Evolutionary conservation across 2,329 filamentous ascomycete species (phyloP).

Genomic region (Leptographium lundbergii): DNA sequence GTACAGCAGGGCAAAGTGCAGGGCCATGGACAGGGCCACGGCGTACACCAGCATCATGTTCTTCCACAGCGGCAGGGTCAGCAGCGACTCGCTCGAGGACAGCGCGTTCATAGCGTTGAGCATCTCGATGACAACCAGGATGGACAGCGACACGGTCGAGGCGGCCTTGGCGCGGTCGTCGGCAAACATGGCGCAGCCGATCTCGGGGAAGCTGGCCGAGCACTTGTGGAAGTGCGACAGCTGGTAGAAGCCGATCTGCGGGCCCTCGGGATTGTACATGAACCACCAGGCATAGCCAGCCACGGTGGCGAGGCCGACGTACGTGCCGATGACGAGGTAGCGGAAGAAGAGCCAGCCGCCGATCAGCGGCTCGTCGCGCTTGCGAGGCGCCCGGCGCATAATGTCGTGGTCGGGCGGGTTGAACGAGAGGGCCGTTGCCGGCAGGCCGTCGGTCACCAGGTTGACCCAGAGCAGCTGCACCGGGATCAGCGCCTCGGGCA

Average conservation of each 20-base stretch:
- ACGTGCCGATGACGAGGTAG: slow-evolving; percentile 90
- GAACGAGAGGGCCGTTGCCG: slow-evolving; percentile 91
- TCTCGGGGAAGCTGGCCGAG: slow-evolving; percentile 69
- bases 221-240: slow-evolving; percentile 90
- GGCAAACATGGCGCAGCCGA: slow-evolving; percentile 85
- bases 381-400: slow-evolving; percentile 84
- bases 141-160: slow-evolving; percentile 84
- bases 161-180: slow-evolving; percentile 79
- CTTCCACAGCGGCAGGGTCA: slow-evolving; percentile 91
- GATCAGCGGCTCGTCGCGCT: slow-evolving; percentile 85
- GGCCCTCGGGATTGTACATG: slow-evolving; percentile 84
- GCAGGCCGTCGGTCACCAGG: slow-evolving; percentile 91
- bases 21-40: slow-evolving; percentile 79
- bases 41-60: slow-evolving; percentile 98
- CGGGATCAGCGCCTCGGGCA: slow-evolving; percentile 94
- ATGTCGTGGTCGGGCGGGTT: slow-evolving; percentile 98
- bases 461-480: slow-evolving; percentile 99
- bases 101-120: slow-evolving; percentile 98
- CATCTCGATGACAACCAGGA: slow-evolving; percentile 97
- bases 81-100: slow-evolving; percentile 83
- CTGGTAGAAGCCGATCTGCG: slow-evolving; percentile 83
- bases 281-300: slow-evolving; percentile 99
- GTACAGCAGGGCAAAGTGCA: slow-evolving; percentile 92
- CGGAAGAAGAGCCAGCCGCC: slow-evolving; percentile 95
- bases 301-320: slow-evolving; percentile 89